Evolutionary conservation across 2,329 filamentous ascomycete genomes (phyloP), one percentile per base, ranked within the genome.

Genomic region (Cordyceps pruinosa): DNA sequence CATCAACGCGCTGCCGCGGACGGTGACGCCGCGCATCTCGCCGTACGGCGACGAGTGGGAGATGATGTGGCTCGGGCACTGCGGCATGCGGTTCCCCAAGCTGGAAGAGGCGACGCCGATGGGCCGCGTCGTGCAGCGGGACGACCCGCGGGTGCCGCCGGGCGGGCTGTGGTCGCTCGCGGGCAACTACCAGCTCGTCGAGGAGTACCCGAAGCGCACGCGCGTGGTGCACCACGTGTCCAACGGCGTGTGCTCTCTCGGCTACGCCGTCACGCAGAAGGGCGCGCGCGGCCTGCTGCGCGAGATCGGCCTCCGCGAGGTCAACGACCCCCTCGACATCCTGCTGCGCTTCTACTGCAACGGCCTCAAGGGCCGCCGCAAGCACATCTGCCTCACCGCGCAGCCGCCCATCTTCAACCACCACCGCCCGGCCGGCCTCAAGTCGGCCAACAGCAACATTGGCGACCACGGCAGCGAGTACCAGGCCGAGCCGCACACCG

Each of bases 1-100:
- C 7, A 58, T 63, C n/a, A 57, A 60, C n/a, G 19, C 28, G 6
- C 60, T 61, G 1, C 60, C 60, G 13, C 52, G 56, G 9, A 57
- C 56, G 1, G 55, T 59, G 2, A 52, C 62, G 6, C 61, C 65
- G 3, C 56, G 39, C 6, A 28, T 64, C 64, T 74, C 73, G 0
- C 74, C 76, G 0, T 77, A 78, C 57, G 75, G 77, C 13, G 72
- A 73, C 58, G 66, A 73, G 56, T 80, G 77, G 77, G 77, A 80
- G 57, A 61, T 79, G 13, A 69, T 79, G 7, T 79, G 76, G 76
- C 65, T 77, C 1, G 77, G 77, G 15, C 74, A 76, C 61, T 78
- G 76, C 53, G 73, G 73, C 5, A 69, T 67, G 64, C 61, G 65
- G 26, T 68, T 70, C 42, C 65, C 67, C 21, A 34, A 21, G 44